These are phyloP conservation scores for Suhomyces coccinellae DNA, from an alignment of 1,139 yeast species.

Conservation along the genomic window DNA sequence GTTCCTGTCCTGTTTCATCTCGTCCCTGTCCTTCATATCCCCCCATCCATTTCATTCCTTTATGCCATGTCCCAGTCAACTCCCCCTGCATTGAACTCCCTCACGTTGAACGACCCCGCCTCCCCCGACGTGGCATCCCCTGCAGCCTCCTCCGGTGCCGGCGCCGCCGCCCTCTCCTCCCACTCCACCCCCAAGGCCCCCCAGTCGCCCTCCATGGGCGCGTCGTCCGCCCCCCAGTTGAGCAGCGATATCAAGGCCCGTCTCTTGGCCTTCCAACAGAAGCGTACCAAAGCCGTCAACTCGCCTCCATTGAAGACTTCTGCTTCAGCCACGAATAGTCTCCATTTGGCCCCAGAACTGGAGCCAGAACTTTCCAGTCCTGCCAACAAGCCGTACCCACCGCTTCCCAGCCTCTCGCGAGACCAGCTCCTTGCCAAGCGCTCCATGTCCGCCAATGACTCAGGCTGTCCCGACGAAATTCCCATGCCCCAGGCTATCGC, in stretches of 20 bases:
- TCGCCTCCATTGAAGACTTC: constrained; percentile 25
- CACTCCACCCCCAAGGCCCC: constrained; percentile 7
- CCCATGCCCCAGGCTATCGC: constrained; percentile 20
- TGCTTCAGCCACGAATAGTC: constrained; percentile 12
- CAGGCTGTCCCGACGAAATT: constrained; percentile 10
- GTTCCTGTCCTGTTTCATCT: no score
- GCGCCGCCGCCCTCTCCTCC: not conserved
- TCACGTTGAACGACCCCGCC: constrained; percentile 1
- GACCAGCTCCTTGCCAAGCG: constrained; percentile 8
- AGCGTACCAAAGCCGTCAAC: constrained; percentile 42
- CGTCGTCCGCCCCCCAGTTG: constrained; percentile 26
- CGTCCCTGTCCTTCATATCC: no score
- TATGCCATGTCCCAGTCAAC: constrained; percentile 4
- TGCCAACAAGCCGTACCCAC: constrained; percentile 4
- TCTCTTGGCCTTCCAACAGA: constrained; percentile 71
- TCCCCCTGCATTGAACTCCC: constrained; percentile 5
- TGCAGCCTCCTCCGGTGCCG: not conserved
- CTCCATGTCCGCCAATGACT: constrained; percentile 14
- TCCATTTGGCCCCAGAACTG: not conserved
- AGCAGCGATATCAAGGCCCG: constrained; percentile 76
- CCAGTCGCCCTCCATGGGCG: constrained; percentile 9
- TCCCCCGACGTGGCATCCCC: not conserved
- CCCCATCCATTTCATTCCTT: no score
- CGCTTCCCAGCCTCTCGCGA: not conserved
- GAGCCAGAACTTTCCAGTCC: not conserved